Percentiles rank a stretch among this genome's conserved stretches.
phyloP scores from a whole-genome alignment of 2,329 filamentous ascomycete species.

The Alternaria novae-zelandiae region DNA sequence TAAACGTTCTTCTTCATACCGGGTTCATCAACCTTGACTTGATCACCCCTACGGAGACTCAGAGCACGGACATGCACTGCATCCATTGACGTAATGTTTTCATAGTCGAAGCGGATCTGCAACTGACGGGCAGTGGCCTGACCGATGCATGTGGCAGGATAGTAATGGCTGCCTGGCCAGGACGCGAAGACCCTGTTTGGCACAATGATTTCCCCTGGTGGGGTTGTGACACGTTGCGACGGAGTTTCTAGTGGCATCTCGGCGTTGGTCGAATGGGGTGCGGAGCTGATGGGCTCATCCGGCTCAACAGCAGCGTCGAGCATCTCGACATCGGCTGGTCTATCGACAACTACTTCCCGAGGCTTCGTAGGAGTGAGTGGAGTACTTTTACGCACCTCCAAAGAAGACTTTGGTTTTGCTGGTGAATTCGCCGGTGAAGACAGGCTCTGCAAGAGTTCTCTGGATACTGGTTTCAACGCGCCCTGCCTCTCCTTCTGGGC shows the following conservation, averaged over 20 bases:
- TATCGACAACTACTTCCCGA: not conserved
- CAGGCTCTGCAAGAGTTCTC: constrained; percentile 26
- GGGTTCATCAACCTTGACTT: constrained; percentile 55
- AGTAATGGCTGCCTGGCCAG: constrained; percentile 65
- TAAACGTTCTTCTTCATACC: constrained; percentile 55
- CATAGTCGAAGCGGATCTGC: constrained; percentile 57
- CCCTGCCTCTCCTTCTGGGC: constrained; percentile 30
- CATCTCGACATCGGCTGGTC: constrained; percentile 28
- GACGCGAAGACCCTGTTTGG: constrained; percentile 64
- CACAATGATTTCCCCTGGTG: constrained; percentile 41
- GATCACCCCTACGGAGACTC: constrained; percentile 53
- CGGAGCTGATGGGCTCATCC: constrained; percentile 29
- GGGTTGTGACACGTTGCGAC: constrained; percentile 19
- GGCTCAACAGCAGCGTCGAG: constrained; percentile 18
- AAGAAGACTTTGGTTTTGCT: constrained; percentile 4
- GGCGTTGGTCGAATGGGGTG: constrained; percentile 14
- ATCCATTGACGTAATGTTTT: constrained; percentile 51
- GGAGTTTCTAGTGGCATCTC: constrained; percentile 3
- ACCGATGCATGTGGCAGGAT: constrained; percentile 65
- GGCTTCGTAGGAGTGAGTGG: constrained; percentile 20
- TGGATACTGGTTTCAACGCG: constrained; percentile 37
- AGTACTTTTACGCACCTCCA: constrained; percentile 6
- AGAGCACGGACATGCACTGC: constrained; percentile 48
- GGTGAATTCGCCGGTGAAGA: constrained; percentile 25
- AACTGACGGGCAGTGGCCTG: constrained; percentile 52